A percentile compares a stretch with the other conserved stretches of the same genome.
Evolutionary conservation across 2,329 filamentous ascomycete species (phyloP).

Genomic region (Diaporthe longicolla): DNA sequence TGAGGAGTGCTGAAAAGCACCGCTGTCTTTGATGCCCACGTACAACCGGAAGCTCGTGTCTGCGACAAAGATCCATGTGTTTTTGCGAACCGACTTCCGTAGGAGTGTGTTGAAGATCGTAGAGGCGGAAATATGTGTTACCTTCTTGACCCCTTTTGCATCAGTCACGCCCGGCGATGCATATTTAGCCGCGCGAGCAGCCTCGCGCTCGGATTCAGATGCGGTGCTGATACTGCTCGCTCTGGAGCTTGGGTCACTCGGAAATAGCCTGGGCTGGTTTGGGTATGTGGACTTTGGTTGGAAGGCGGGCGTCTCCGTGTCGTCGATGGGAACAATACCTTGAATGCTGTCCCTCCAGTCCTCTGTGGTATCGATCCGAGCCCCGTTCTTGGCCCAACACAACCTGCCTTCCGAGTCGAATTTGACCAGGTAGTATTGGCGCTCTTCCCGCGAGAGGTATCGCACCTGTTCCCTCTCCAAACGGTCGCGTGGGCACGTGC

Average conservation of each 20-base stretch:
- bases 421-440: conserved; percentile 83
- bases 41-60: conserved; percentile 90
- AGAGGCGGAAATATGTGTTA: conserved; percentile 75
- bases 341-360: conserved; percentile 84
- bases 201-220: conserved; percentile 64
- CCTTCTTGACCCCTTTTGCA: conserved; percentile 71
- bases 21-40: conserved; percentile 89
- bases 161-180: conserved; percentile 74
- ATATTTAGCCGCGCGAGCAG: conserved; percentile 74
- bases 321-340: conserved; percentile 76
- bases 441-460: conserved; percentile 86
- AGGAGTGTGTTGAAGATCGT: conserved; percentile 85
- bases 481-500: conserved; percentile 79
- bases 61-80: conserved; percentile 94
- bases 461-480: conserved; percentile 85
- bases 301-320: conserved; percentile 69
- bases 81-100: conserved; percentile 83
- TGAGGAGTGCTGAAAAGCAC: conserved; percentile 91
- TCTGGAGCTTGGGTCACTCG: conserved; percentile 48
- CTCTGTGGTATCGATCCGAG: conserved; percentile 81
- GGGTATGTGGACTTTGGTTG: conserved; percentile 52
- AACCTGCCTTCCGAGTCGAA: conserved; percentile 82
- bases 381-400: conserved; percentile 89
- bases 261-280: conserved; percentile 46
- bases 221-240: conserved; percentile 44